phyloP scores from a whole-genome alignment of 768 basidiomycete species.

The Postia placenta region DNA sequence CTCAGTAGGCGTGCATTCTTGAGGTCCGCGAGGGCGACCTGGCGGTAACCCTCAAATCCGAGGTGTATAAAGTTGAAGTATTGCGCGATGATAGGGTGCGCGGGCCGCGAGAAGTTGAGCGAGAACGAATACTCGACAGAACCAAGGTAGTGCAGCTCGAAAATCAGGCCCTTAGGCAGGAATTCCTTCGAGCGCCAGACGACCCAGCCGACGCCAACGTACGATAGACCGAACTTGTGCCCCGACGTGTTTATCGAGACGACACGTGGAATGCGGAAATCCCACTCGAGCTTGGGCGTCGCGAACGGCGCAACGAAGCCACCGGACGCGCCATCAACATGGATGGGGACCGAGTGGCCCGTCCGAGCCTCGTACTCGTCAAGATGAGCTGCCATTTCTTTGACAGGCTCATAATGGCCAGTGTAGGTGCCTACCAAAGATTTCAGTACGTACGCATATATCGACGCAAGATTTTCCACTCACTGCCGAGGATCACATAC shows the following conservation, averaged over 20 bases:
- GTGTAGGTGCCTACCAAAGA: slow-evolving; percentile 35
- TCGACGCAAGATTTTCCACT: slow-evolving; percentile 12
- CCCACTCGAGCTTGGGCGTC: slow-evolving; percentile 48
- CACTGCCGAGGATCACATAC: slow-evolving; percentile 54
- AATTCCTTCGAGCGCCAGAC: slow-evolving; percentile 51
- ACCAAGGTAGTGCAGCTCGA: slow-evolving; percentile 49
- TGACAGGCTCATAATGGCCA: slow-evolving; percentile 71
- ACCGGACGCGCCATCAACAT: slow-evolving; percentile 54
- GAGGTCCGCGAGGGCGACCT: slow-evolving; percentile 40
- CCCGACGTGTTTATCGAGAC: slow-evolving; percentile 54
- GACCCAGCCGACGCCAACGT: slow-evolving; percentile 60
- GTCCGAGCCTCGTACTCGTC: slow-evolving; percentile 46
- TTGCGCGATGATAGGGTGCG: slow-evolving; percentile 55
- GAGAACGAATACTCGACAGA: slow-evolving; percentile 72
- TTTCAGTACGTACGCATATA: slow-evolving; percentile 17
- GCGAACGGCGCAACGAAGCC: slow-evolving; percentile 62
- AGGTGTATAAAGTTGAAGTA: slow-evolving; percentile 62
- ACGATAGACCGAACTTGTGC: slow-evolving; percentile 55
- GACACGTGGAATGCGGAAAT: slow-evolving; percentile 54
- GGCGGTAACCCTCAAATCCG: slow-evolving; percentile 48
- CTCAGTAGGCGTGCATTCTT: slow-evolving; percentile 63
- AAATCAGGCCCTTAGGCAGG: slow-evolving; percentile 67
- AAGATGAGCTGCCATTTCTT: slow-evolving; percentile 75
- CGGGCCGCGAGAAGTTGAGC: slow-evolving; percentile 55
- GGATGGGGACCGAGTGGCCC: slow-evolving; percentile 33